Conservation (phyloP, 1,139 yeast genomes). For the Yamadazyma dendronema region DNA sequence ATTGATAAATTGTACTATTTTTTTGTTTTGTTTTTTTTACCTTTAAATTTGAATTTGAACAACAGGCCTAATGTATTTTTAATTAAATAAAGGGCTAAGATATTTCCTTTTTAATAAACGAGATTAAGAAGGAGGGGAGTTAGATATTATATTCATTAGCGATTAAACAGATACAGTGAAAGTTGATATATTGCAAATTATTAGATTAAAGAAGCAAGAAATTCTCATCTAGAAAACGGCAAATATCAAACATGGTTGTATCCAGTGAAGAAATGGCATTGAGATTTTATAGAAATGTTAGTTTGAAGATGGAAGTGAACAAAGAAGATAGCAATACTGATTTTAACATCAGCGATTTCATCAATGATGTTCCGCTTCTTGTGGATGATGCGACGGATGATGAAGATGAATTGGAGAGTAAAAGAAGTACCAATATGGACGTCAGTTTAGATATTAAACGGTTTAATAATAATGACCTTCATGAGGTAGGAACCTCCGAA, state of each 20-base stretch:
- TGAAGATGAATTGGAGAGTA: conserved; percentile 13
- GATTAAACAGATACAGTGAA: too few relatives aligned
- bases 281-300: conserved; percentile 4
- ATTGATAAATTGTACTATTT: neutral
- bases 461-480: neutral
- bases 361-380: conserved; percentile 16
- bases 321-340: conserved; percentile 3
- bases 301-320: conserved; percentile 1
- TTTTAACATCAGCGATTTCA: conserved; percentile 15
- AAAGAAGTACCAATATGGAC: conserved; percentile 24
- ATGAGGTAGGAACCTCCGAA: neutral
- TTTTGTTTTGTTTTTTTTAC: neutral
- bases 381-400: conserved; percentile 14
- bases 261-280: conserved; percentile 9
- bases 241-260: conserved; percentile 7
- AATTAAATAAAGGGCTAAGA: neutral
- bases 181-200: too few relatives aligned
- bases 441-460: conserved; percentile 2
- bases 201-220: neutral
- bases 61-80: neutral
- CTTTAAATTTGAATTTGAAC: neutral
- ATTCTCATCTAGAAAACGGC: neutral
- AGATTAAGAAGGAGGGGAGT: neutral
- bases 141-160: too few relatives aligned
- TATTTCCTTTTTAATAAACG: neutral